These are phyloP conservation scores for Aspergillus eucalypticola DNA, from an alignment of 2,329 filamentous ascomycete genomes.

Conservation along the genomic window DNA sequence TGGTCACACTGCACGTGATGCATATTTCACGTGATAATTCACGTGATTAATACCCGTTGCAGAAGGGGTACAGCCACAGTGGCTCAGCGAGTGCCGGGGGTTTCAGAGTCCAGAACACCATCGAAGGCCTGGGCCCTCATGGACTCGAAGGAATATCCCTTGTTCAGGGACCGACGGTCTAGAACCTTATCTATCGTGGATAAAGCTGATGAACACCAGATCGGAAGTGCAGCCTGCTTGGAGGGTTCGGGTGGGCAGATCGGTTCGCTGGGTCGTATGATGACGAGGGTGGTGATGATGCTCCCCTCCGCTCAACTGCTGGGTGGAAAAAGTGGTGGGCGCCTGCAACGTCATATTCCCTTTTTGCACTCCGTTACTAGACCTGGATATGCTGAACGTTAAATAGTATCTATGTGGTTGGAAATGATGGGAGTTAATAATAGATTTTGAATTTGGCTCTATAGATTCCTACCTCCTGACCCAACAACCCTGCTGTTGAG, in stretches of 20 bases:
- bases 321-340: background rate
- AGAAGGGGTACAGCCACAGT: conserved; percentile 12
- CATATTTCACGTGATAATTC: conserved; percentile 13
- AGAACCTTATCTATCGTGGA: conserved; percentile 24
- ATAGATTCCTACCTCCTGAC: background rate
- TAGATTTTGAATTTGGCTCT: background rate
- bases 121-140: conserved; percentile 33
- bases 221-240: background rate
- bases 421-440: background rate
- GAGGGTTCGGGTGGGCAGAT: conserved; percentile 6
- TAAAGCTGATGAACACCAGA: conserved; percentile 15
- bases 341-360: background rate
- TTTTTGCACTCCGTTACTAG: background rate
- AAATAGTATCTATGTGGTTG: background rate
- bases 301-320: background rate
- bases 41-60: background rate
- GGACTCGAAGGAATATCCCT: conserved; percentile 22
- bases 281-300: no score
- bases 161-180: conserved; percentile 27
- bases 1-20: conserved; percentile 5
- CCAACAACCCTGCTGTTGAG: conserved; percentile 2
- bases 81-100: conserved; percentile 19
- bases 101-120: conserved; percentile 31
- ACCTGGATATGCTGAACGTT: background rate
- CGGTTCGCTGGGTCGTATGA: background rate